Percentiles rank a stretch among this genome's conserved stretches.
Evolutionary conservation across 2,329 filamentous ascomycete genomes (phyloP).

Genomic region (Aspergillus fumigatus): DNA sequence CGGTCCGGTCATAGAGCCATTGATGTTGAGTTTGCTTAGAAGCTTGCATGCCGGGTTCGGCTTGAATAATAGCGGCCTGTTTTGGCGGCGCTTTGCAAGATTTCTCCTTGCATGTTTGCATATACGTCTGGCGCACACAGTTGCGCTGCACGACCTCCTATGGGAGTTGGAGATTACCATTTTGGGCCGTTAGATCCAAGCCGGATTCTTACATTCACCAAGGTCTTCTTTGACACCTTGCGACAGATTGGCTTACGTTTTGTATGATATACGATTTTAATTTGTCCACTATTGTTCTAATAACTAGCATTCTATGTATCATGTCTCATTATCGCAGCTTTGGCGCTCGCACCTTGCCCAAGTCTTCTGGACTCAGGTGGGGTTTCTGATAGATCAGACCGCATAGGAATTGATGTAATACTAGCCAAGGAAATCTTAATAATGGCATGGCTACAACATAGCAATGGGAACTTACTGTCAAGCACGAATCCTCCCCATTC

Average conservation of each 20-base stretch:
- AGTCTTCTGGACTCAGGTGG: not conserved
- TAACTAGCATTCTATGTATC: slow-evolving; percentile 2
- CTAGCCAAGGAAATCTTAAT: slow-evolving; percentile 16
- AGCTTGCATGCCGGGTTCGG: slow-evolving; percentile 10
- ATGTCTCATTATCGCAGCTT: not conserved
- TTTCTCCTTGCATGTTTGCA: slow-evolving; percentile 5
- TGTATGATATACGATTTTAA: slow-evolving; percentile 11
- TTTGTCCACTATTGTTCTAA: slow-evolving; percentile 8
- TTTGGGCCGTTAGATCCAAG: not conserved
- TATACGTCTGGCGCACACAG: not conserved
- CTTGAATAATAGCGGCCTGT: slow-evolving; percentile 1
- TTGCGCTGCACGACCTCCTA: not conserved
- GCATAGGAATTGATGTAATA: slow-evolving; percentile 45
- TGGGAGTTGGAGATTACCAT: not conserved
- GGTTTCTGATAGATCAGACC: slow-evolving; percentile 15
- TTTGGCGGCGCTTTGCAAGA: slow-evolving; percentile 5
- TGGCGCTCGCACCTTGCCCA: not conserved
- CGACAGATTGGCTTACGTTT: not conserved
- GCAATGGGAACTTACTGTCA: slow-evolving; percentile 35
- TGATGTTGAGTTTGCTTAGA: slow-evolving; percentile 2
- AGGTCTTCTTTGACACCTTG: not conserved
- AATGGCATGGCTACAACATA: not conserved
- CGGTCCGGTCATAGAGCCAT: slow-evolving; percentile 4
- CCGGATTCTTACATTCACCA: not conserved
- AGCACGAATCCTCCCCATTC: slow-evolving; percentile 42